Base-by-base conservation (phyloP, 2,329 filamentous ascomycete genomes). In the Anthostomella pinea region DNA sequence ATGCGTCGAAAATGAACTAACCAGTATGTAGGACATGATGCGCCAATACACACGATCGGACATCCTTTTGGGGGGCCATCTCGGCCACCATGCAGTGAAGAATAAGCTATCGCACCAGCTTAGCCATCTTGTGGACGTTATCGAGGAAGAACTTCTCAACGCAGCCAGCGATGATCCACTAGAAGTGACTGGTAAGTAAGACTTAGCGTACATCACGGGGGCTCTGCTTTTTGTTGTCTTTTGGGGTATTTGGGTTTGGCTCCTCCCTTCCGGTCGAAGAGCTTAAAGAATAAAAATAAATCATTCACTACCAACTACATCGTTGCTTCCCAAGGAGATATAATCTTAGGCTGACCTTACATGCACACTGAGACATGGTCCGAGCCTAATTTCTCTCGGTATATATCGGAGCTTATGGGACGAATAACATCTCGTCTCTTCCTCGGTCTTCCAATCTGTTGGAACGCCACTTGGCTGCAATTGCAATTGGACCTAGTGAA, bases 71-170 rank as follows among this genome's bases (percentile, higher is more conserved):
- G 32, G 11, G 11, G 21, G 28, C 4, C 32, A 32, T 14, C n/a
- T 31, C 10, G 35, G 35, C 8, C 35, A 37, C 13, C 35, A 37
- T 21, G 35, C 35, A 6, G 29, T 38, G 11, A 32, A 38, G 5
- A 32, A 22, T 4, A 28, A 32, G 29, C 21, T 33, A 17, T 25
- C 22, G 8, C 28, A 22, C 17, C 35, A 32, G 23, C 23, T 32
- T n/a, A 23, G 28, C 10, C 25, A 32, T 18, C 29, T 38, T 11
- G 23, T 32, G 5, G 29, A 32, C 8, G 21, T 31, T 8, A 33
- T 30, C 21, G 15, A 32, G 15, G 28, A 37, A 27, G 35, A 37
- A 14, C 35, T 37, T 24, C 20, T 30, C 18, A 31, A 32, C 6
- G 33, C 29, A 14, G 35, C 29, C 16, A 38, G 18, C 29, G 35